Evolutionary conservation across 2,329 filamentous ascomycete genomes (phyloP).

Genomic region (Teratosphaeria pseudoeucalypti): DNA sequence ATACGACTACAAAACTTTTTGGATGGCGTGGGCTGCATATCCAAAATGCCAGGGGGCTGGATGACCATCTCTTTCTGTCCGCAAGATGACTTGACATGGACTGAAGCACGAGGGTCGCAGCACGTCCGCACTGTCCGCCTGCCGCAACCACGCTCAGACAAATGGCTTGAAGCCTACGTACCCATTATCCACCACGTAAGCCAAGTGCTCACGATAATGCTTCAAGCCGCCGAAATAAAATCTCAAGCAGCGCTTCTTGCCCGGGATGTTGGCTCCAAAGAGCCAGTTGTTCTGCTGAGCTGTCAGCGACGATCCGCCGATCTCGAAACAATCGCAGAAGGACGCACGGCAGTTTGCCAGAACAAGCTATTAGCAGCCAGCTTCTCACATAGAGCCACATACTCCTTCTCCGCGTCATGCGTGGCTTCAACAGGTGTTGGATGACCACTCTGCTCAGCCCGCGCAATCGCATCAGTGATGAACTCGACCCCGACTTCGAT

Average conservation of each 20-base stretch:
- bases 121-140: too few relatives aligned
- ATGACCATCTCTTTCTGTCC: too few relatives aligned
- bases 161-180: slow-evolving; percentile 16
- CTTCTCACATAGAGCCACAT: slow-evolving; percentile 17
- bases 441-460: slow-evolving; percentile 5
- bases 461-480: slow-evolving; percentile 15
- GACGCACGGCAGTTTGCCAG: slow-evolving; percentile 10
- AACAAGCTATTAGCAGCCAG: slow-evolving; percentile 18
- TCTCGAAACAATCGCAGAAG: not conserved
- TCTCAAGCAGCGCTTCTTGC: slow-evolving; percentile 16
- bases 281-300: slow-evolving; percentile 18
- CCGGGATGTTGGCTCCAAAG: slow-evolving; percentile 19
- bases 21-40: too few relatives aligned
- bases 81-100: too few relatives aligned
- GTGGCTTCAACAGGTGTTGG: slow-evolving; percentile 15
- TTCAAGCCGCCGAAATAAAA: slow-evolving; percentile 19
- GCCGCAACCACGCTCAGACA: not conserved
- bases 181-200: slow-evolving; percentile 7
- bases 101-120: too few relatives aligned
- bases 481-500: slow-evolving; percentile 29
- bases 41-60: too few relatives aligned
- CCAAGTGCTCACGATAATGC: slow-evolving; percentile 12
- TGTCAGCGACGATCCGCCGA: not conserved
- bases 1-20: too few relatives aligned
- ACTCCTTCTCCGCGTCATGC: slow-evolving; percentile 19